Evolutionary conservation across 495 filamentous ascomycete species (phyloP).

Genomic region (Penicillium egyptiacum): DNA sequence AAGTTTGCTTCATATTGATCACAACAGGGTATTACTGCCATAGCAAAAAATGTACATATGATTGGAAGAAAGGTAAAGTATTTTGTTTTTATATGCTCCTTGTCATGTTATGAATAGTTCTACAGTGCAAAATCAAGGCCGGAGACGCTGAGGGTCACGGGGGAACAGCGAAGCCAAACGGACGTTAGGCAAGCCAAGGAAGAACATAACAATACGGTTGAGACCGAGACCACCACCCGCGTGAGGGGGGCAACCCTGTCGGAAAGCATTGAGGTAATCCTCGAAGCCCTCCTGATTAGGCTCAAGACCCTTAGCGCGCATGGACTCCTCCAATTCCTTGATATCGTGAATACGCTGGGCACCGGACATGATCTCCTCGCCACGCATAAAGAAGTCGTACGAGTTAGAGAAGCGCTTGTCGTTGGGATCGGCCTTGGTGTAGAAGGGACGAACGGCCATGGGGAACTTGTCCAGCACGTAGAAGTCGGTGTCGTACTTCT

Average conservation of each 20-base stretch:
- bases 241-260: constrained; percentile 75
- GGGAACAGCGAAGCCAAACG: constrained; percentile 77
- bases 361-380: constrained; percentile 85
- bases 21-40: neutral
- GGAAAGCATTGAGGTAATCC: constrained; percentile 82
- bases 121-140: constrained; percentile 51
- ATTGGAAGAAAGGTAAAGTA: constrained; percentile 2
- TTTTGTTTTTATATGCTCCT: constrained; percentile 13
- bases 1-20: neutral
- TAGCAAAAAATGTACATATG: neutral
- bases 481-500: constrained; percentile 87
- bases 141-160: constrained; percentile 78
- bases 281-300: constrained; percentile 71
- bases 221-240: constrained; percentile 85
- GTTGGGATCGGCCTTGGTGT: constrained; percentile 75
- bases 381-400: constrained; percentile 94
- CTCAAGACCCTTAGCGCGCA: constrained; percentile 71
- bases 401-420: constrained; percentile 72
- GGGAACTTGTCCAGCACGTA: constrained; percentile 93
- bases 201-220: constrained; percentile 88
- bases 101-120: neutral
- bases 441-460: constrained; percentile 80
- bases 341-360: constrained; percentile 83
- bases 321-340: constrained; percentile 63
- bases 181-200: constrained; percentile 78